Base-by-base conservation (phyloP, 1,284 basidiomycete species). In the Tilletia setariae region DNA sequence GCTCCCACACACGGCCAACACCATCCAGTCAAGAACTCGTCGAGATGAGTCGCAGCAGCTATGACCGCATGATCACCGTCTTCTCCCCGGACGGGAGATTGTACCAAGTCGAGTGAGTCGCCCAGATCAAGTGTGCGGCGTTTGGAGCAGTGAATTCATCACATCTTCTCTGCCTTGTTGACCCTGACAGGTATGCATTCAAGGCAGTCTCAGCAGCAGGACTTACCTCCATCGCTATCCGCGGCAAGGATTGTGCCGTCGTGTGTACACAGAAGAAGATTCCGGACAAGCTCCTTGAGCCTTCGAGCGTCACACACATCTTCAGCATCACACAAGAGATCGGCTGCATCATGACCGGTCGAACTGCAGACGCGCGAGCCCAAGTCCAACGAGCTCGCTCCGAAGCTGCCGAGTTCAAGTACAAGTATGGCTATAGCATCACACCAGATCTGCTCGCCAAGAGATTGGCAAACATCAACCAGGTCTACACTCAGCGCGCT, bases 201-300 rank as follows among this genome's bases (percentile, higher is more conserved):
- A 99, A 98, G 84, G 96, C 96, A 63, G 98, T 98, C 84, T 92
- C 92, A 71, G 91, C 93, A 65, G 94, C 94, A 2, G 95, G 94
- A 0, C 92, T 98, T 79, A 98, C 96, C 2, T 89, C 94, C 6
- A 88, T 99, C 65, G 89, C 94, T 16, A 90, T 98, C 67, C 86
- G 95, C 75, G 96, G 96, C 25, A 92, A 92, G 84, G 94, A 98
- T 81, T 94, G 93, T 1, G 88, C 90, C 7, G 94, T 98, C 2
- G 91, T 98, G 49, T 93, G 97, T 79, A 97, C 94, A 11, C 96
- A 99, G 86, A 94, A 94, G 85, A 98, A 98, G 86, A 90, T 99
- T 47, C 94, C 95, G 93, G 95, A 99, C 86, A 98, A 98, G 86
- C 90, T 99, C 64, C 89, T 99, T 72, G 94, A 98, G 84, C 90